Conservation (phyloP, 768 basidiomycete species). For the Chlorophyllum brunneum region DNA sequence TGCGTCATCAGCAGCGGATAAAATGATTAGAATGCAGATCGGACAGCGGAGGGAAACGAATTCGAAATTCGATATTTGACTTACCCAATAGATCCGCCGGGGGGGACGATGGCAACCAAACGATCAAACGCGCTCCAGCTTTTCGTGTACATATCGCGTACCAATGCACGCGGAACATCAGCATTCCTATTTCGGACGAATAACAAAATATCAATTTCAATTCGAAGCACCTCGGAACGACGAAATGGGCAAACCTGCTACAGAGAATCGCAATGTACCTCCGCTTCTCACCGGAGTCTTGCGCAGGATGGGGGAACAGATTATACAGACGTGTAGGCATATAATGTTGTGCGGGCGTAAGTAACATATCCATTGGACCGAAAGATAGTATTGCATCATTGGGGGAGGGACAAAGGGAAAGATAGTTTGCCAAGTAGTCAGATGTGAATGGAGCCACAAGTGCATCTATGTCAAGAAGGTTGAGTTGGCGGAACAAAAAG, state of each 20-base stretch:
- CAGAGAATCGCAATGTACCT: slow-evolving; percentile 70
- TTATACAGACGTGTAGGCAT: slow-evolving; percentile 71
- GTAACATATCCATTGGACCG: slow-evolving; percentile 75
- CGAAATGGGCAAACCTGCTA: slow-evolving; percentile 45
- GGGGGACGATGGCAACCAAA: slow-evolving; percentile 85
- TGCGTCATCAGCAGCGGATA: slow-evolving; percentile 1
- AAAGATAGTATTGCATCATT: slow-evolving; percentile 77
- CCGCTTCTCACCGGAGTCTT: slow-evolving; percentile 68
- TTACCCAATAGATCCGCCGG: slow-evolving; percentile 84
- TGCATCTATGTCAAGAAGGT: slow-evolving; percentile 42
- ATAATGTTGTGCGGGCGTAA: slow-evolving; percentile 73
- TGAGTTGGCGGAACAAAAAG: slow-evolving; percentile 11
- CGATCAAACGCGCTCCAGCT: slow-evolving; percentile 92
- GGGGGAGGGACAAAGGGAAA: slow-evolving; percentile 68
- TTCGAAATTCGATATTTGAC: slow-evolving; percentile 20
- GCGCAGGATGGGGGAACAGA: slow-evolving; percentile 78
- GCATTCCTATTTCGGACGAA: slow-evolving; percentile 54
- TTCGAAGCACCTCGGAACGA: not conserved
- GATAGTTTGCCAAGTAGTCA: slow-evolving; percentile 71
- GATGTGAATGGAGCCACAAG: slow-evolving; percentile 74
- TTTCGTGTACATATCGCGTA: slow-evolving; percentile 89
- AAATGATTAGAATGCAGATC: slow-evolving; percentile 4
- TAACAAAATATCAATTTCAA: not conserved
- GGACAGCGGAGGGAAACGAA: not conserved
- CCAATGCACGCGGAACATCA: slow-evolving; percentile 78